These are phyloP conservation scores for Tubosaeta sp. DNA, from an alignment of 768 basidiomycete species.

Conservation along the genomic window DNA sequence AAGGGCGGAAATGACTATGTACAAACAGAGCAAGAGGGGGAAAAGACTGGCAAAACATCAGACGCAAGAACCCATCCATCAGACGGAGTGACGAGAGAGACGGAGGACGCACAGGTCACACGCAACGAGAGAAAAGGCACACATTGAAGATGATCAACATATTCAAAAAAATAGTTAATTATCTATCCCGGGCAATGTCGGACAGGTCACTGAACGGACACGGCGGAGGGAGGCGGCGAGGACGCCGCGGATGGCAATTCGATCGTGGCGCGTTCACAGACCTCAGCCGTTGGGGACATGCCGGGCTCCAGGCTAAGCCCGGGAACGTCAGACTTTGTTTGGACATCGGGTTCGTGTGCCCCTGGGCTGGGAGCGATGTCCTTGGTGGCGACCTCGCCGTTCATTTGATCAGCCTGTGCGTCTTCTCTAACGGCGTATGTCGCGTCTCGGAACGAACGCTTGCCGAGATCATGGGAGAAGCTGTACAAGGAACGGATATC, in stretches of 20 bases:
- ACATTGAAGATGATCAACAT: constrained; percentile 33
- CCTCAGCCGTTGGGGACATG: constrained; percentile 21
- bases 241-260: constrained; percentile 27
- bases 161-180: constrained; percentile 29
- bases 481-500: constrained; percentile 30
- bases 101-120: constrained; percentile 13
- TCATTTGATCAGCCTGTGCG: constrained; percentile 15
- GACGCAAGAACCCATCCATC: constrained; percentile 17
- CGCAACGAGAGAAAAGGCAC: constrained; percentile 13
- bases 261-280: constrained; percentile 11
- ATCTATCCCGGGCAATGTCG: constrained; percentile 21
- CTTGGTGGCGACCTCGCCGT: constrained; percentile 19
- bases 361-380: constrained; percentile 7
- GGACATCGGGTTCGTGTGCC: constrained; percentile 2
- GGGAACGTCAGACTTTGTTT: constrained; percentile 15
- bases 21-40: constrained; percentile 12
- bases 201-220: constrained; percentile 23
- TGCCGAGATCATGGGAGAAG: constrained; percentile 30
- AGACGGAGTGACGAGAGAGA: constrained; percentile 4
- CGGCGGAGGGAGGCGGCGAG: constrained; percentile 30
- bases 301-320: constrained; percentile 16
- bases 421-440: constrained; percentile 25
- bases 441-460: constrained; percentile 21
- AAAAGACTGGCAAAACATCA: constrained; percentile 18
- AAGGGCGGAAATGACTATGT: constrained; percentile 16